A percentile compares a stretch with the other conserved stretches of the same genome.
Conservation (phyloP, 2,329 filamentous ascomycete genomes). For the Coleophoma cylindrospora region DNA sequence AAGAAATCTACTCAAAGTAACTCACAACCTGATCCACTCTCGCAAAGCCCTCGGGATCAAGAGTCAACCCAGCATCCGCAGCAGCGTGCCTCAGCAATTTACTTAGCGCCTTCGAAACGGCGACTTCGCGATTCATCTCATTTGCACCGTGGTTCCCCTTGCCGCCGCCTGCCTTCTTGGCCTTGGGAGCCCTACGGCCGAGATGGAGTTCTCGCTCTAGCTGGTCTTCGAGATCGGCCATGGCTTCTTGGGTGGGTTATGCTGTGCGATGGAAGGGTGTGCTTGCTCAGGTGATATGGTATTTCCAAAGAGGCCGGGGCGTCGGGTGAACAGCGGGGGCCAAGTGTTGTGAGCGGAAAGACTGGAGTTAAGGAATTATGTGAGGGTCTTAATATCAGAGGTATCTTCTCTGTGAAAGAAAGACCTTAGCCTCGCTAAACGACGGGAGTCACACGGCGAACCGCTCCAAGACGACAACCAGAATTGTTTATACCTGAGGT, state of each 20-base stretch:
- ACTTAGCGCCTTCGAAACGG: constrained; percentile 26
- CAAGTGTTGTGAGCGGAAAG: no score
- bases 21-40: constrained; percentile 53
- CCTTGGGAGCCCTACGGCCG: constrained; percentile 1
- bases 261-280: no score
- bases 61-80: constrained; percentile 46
- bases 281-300: no score
- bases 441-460: no score
- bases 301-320: no score
- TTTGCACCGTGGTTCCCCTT: constrained; percentile 12
- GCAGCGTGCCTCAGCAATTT: constrained; percentile 28
- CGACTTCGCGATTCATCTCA: constrained; percentile 18
- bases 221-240: background rate
- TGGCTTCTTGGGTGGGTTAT: background rate
- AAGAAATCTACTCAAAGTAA: constrained; percentile 16
- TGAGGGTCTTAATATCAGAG: no score
- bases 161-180: constrained; percentile 4
- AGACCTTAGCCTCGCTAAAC: no score
- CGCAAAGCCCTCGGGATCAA: constrained; percentile 57
- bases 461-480: no score
- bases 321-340: no score
- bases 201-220: background rate
- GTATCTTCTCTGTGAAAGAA: no score
- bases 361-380: no score
- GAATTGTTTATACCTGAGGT: no score